These are phyloP conservation scores for Solanum sparsipilum DNA, from an alignment of 257 asterid species.

Conservation along the genomic window DNA sequence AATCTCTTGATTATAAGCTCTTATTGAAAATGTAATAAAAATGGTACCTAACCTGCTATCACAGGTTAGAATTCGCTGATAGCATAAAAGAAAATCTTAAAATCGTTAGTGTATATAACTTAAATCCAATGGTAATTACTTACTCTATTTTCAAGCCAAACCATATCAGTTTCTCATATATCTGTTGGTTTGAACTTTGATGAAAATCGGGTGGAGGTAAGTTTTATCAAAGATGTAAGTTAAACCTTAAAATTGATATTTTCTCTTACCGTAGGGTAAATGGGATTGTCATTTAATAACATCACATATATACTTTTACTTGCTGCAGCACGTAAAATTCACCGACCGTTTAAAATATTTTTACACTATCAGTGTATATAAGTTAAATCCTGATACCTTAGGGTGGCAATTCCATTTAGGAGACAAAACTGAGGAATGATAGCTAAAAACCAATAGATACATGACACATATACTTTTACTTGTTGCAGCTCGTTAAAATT, in stretches of 20 bases:
- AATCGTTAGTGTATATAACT: neutral
- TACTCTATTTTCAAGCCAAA: neutral
- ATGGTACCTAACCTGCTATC: neutral
- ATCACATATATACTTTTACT: neutral
- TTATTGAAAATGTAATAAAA: neutral
- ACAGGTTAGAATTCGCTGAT: neutral
- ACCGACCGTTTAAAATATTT: neutral
- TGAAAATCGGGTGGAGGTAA: neutral
- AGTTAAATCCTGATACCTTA: neutral
- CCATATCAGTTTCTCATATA: neutral
- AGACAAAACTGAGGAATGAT: slow-evolving; percentile 15
- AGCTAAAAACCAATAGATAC: slow-evolving; percentile 14
- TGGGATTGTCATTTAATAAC: neutral
- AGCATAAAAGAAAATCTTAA: neutral
- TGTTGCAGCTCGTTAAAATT: neutral
- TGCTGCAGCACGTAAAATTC: neutral
- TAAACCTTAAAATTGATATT: neutral
- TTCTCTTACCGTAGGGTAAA: slow-evolving; percentile 9
- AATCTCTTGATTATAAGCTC: neutral
- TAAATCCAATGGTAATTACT: neutral
- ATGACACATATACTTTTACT: neutral
- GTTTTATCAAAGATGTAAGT: neutral
- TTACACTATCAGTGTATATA: neutral
- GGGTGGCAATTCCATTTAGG: slow-evolving; percentile 4
- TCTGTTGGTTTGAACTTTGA: neutral